phyloP scores from a whole-genome alignment of 1,139 yeast species.

The Candida glucosophila region DNA sequence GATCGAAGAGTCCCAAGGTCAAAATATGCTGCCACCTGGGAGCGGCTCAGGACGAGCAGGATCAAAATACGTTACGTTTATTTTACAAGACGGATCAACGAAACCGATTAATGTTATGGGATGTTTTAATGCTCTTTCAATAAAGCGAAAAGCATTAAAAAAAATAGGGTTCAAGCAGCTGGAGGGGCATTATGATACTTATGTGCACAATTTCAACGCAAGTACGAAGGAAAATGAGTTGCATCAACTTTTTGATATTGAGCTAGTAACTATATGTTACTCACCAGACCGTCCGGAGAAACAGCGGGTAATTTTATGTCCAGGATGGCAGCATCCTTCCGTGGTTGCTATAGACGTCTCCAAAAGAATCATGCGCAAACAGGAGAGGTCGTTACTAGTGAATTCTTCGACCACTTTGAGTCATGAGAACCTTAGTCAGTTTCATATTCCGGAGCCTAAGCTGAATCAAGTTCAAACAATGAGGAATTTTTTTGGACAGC shows the following conservation, averaged over 20 bases:
- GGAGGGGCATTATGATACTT: slow-evolving; percentile 34
- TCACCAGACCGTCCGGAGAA: slow-evolving; percentile 66
- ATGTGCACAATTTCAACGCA: slow-evolving; percentile 25
- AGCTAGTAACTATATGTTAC: slow-evolving; percentile 74
- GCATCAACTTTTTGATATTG: slow-evolving; percentile 63
- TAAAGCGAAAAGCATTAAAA: slow-evolving; percentile 62
- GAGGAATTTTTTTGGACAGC: slow-evolving; percentile 68
- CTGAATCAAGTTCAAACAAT: slow-evolving; percentile 8
- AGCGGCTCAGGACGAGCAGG: slow-evolving; percentile 20
- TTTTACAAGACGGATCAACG: slow-evolving; percentile 68
- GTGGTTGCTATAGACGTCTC: slow-evolving; percentile 58
- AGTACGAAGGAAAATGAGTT: slow-evolving; percentile 17
- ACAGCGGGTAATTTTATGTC: slow-evolving; percentile 64
- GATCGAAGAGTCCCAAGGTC: neutral
- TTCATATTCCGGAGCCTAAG: slow-evolving; percentile 17
- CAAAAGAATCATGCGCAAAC: slow-evolving; percentile 27
- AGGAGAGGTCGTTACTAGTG: slow-evolving; percentile 23
- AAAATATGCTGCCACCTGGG: slow-evolving; percentile 1
- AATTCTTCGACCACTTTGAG: too few species aligned
- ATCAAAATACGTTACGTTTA: slow-evolving; percentile 50
- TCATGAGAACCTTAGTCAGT: slow-evolving; percentile 17
- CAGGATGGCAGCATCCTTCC: slow-evolving; percentile 56
- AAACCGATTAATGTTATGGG: slow-evolving; percentile 69
- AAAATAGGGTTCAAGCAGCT: slow-evolving; percentile 43
- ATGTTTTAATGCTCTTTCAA: slow-evolving; percentile 73